Evolutionary conservation across 441 rosid genomes (phyloP).

Genomic region (Flueggea neowawraea): DNA sequence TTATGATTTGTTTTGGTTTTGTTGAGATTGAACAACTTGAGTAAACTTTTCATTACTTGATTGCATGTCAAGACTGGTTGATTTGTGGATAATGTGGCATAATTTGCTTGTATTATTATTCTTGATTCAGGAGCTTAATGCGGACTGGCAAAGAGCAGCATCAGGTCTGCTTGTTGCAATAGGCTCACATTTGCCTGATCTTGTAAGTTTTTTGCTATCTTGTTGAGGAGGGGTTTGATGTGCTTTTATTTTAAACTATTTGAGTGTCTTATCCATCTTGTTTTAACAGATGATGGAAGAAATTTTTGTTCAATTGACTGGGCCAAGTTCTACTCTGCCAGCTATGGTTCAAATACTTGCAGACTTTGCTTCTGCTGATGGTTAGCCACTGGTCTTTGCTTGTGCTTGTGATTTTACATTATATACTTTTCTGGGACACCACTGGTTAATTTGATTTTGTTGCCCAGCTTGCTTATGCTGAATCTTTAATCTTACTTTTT

Average conservation of each 20-base stretch:
- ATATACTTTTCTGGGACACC: slow-evolving; percentile 6
- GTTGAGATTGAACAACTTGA: background rate
- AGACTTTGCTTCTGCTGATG: slow-evolving; percentile 96
- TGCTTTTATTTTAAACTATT: background rate
- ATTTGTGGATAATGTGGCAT: background rate
- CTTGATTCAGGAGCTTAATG: slow-evolving; percentile 62
- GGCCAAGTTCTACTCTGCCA: slow-evolving; percentile 75
- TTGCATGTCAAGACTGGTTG: background rate
- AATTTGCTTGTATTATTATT: slow-evolving; percentile 14
- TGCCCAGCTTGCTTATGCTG: slow-evolving; percentile 26
- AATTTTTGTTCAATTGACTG: slow-evolving; percentile 75
- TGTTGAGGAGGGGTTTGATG: background rate
- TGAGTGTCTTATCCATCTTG: slow-evolving; percentile 12
- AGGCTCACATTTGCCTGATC: slow-evolving; percentile 92
- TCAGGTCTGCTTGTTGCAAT: slow-evolving; percentile 87
- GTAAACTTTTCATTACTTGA: background rate
- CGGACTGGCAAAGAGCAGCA: slow-evolving; percentile 98
- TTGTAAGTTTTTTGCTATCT: slow-evolving; percentile 49
- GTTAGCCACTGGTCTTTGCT: slow-evolving; percentile 40
- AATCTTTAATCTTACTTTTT: slow-evolving; percentile 23
- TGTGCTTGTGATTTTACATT: slow-evolving; percentile 16
- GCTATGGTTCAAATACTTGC: slow-evolving; percentile 98
- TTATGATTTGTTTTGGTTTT: no score
- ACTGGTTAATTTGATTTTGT: slow-evolving; percentile 11
- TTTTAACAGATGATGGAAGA: slow-evolving; percentile 95